Conservation (phyloP, 164 flowering plant species). For the grape (Vitis vinifera) region ASM3070453v1 NC_081810.1:8302001-8302500, state of each 20-base stretch:
- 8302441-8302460: slow-evolving; percentile 34
- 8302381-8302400: slow-evolving; percentile 14
- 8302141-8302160: slow-evolving; percentile 11
- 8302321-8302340: slow-evolving; percentile 26
- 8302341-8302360: slow-evolving; percentile 35
- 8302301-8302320: background rate
- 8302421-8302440: slow-evolving; percentile 30
- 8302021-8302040: slow-evolving; percentile 14
- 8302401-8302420: slow-evolving; percentile 25
- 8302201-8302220: slow-evolving; percentile 15
- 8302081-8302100: background rate
- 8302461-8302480: slow-evolving; percentile 51
- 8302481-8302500: slow-evolving; percentile 35
- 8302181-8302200: slow-evolving; percentile 1
- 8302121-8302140: background rate
- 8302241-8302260: slow-evolving; percentile 7
- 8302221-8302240: slow-evolving; percentile 14
- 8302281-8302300: too few relatives aligned
- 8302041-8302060: background rate
- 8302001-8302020: slow-evolving; percentile 22
- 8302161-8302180: slow-evolving; percentile 13
- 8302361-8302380: slow-evolving; percentile 39
- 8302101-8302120: background rate
- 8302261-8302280: too few relatives aligned
- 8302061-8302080: background rate